Base-by-base conservation (phyloP, 1,139 yeast genomes). In the Saccharomyces hybrid region DNA sequence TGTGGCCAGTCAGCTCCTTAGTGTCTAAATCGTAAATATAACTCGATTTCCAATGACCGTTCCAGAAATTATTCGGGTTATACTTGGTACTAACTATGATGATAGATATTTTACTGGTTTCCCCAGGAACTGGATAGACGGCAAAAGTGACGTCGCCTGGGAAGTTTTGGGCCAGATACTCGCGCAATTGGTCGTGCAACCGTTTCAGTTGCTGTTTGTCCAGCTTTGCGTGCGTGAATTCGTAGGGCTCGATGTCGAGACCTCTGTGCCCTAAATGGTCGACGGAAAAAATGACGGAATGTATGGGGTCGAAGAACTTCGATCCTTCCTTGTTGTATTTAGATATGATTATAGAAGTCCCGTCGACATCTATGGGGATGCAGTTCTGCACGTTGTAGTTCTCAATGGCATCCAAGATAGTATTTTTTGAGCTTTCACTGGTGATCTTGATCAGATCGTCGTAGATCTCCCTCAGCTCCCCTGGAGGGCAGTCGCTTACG, bases 11-110 rank as follows among this genome's bases (percentile, higher is more conserved):
- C 12, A 86, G 62, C 7, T 67, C 55, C 0, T 73, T 70, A 2
- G 71, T 69, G 1, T 68, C 57, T 2, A 60, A 50, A 57, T 76
- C 70, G 51, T 80, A 73, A 3, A 72, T 66, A 69, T 88, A 93
- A 61, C 77, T 75, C 0, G 96, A 83, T 54, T 78, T 79, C 97
- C 98, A 91, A 69, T 83, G 82, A 7, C 98, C 98, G 62, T 90
- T 89, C 80, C 93, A 89, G 73, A 77, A 91, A 73, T 93, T 93
- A 52, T 78, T 77, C 51, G 87, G 83, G 68, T 86, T 89, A 63
- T 82, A 77, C 68, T 83, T 84, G 64, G 83, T 84, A 54, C 95
- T 95, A 52, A 86, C 80, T 28, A 89, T 76, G 9, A 86, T 74
- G 27, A 85, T 66, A 14, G 79, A 79, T 57, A 61, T 69, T 56